A percentile compares a stretch with the other conserved stretches of the same genome.
Evolutionary conservation across 441 rosid genomes (phyloP).

Genomic region (Sinapis alba): DNA sequence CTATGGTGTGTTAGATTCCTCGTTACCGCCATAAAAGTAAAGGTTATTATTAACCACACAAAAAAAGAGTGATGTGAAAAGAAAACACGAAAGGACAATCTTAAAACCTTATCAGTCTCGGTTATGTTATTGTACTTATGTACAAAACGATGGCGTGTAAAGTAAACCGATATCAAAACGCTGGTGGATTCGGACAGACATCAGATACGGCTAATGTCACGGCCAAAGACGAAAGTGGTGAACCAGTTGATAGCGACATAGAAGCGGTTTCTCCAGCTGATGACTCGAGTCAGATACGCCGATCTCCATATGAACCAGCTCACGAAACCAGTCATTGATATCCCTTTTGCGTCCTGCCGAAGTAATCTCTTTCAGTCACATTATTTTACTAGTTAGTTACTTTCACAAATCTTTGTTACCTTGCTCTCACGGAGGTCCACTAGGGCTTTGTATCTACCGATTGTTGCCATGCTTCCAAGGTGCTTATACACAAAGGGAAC

Average conservation of each 20-base stretch:
- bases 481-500: conserved; percentile 80
- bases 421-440: conserved; percentile 88
- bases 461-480: conserved; percentile 91
- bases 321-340: conserved; percentile 69
- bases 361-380: conserved; percentile 1
- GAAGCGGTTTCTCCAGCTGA: conserved; percentile 95
- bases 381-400: not conserved
- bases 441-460: conserved; percentile 85
- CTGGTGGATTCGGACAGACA: no score
- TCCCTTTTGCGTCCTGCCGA: conserved; percentile 68
- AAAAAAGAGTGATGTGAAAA: no score
- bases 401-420: conserved; percentile 39
- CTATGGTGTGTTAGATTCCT: no score
- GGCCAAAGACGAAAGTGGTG: no score
- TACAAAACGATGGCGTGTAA: no score
- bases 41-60: no score
- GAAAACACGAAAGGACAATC: no score
- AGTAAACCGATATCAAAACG: no score
- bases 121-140: no score
- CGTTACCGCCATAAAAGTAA: no score
- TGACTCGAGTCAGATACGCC: conserved; percentile 47
- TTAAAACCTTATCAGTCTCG: no score
- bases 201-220: no score
- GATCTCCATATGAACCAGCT: conserved; percentile 96
- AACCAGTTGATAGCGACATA: conserved; percentile 53